Base-by-base conservation (phyloP, 1,139 yeast genomes). In the Yamadazyma sp. region DNA sequence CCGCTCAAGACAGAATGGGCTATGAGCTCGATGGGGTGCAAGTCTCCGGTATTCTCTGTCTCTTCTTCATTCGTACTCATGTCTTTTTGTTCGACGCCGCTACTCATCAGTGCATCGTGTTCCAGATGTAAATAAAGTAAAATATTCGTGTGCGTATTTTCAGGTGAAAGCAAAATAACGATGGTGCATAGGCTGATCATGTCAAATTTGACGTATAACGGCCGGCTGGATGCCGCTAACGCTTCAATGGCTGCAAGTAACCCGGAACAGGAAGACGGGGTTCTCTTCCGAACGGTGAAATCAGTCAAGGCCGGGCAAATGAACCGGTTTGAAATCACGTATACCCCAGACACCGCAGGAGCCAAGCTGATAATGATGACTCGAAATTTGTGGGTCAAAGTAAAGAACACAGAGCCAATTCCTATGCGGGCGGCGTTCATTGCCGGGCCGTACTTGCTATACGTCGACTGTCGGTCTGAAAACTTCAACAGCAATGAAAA, bases 401-500 rank as follows among this genome's bases (percentile, higher is more conserved):
- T 92, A 29, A 80, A 79, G 50, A 92, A 92, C 59, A 70, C 69
- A 5, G 96, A 88, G 53, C 79, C 81, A 41, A 59, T 87, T 9
- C 81, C 96, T 0, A 64, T 87, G 50, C 63, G 97, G 34, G 96
- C 98, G 0, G 96, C 96, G 0, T 87, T 84, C 55, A 64, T 92
- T 18, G 83, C 89, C 31, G 98, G 98, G 0, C 98, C 98, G 0
- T 91, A 80, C 55, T 76, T 86, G n/a, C 59, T 92, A 2, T 92
- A 91, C 54, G 92, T 83, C 17, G 97, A 92, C 59, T 81, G 94
- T 38, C 65, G 82, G 36, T 73, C 87, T 0, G 76, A 65, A 8
- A 85, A 77, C 23, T 92, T 80, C 55, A 73, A 79, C 39, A 83
- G 78, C 44, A 64, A 75, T 18, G 63, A 69, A 34, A 63, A 65